Evolutionary conservation across 2,329 filamentous ascomycete genomes (phyloP).

Genomic region (Neonectria coccinea): DNA sequence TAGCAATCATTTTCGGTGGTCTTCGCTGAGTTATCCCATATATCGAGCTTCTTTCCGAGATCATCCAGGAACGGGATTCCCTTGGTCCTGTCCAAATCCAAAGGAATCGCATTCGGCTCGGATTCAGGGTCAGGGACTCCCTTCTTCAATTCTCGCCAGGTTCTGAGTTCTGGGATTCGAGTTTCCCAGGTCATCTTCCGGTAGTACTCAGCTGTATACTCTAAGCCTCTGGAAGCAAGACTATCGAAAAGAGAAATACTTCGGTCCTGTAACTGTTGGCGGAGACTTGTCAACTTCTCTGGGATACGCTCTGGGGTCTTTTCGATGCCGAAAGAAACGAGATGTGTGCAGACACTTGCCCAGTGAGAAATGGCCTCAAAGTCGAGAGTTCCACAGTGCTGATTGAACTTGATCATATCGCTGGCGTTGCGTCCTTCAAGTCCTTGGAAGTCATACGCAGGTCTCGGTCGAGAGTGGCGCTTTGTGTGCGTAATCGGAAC

Average conservation of each 20-base stretch:
- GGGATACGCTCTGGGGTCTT: not conserved
- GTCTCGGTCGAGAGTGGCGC: constrained; percentile 3
- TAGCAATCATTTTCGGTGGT: constrained; percentile 18
- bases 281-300: constrained; percentile 7
- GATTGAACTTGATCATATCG: constrained; percentile 28
- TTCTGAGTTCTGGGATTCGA: constrained; percentile 21
- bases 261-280: not conserved
- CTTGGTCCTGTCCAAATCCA: not conserved
- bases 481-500: not conserved
- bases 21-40: constrained; percentile 7
- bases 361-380: constrained; percentile 28
- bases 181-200: not conserved
- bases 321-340: constrained; percentile 10
- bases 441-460: constrained; percentile 30
- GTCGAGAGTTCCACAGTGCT: constrained; percentile 37
- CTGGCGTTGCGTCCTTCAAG: not conserved
- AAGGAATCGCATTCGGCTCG: not conserved
- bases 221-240: constrained; percentile 4
- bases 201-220: constrained; percentile 5
- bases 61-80: not conserved
- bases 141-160: constrained; percentile 16
- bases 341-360: constrained; percentile 24
- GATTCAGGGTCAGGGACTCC: constrained; percentile 8
- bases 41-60: not conserved
- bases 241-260: constrained; percentile 10